Evolutionary conservation across 208 protist genomes (phyloP).

Genomic region (Trypanosoma brucei): DNA sequence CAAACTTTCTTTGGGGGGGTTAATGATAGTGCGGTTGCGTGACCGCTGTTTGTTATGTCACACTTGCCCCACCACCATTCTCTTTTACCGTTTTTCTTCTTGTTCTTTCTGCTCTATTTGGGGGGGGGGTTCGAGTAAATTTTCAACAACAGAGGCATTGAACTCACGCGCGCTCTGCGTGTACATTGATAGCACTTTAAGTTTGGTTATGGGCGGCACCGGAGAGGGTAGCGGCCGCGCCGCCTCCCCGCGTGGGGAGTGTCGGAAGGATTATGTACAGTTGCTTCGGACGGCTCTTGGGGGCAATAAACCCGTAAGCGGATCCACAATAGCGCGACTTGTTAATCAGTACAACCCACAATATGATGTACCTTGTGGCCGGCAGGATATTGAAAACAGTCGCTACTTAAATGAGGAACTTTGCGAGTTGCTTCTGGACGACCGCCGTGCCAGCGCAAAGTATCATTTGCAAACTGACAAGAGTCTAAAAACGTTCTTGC

Average conservation of each 20-base stretch:
- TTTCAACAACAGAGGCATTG: too few relatives aligned
- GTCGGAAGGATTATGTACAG: not conserved
- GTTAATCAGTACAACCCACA: conserved; percentile 45
- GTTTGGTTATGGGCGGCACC: not conserved
- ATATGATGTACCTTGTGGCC: conserved; percentile 38
- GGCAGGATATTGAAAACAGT: conserved; percentile 26
- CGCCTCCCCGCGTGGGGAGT: not conserved
- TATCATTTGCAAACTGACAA: conserved; percentile 37
- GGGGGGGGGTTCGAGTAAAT: too few relatives aligned
- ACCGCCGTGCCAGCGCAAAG: conserved; percentile 31
- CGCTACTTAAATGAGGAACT: conserved; percentile 51
- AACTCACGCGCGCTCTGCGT: too few relatives aligned
- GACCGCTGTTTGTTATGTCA: too few relatives aligned
- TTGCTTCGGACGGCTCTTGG: not conserved
- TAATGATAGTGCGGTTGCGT: too few relatives aligned
- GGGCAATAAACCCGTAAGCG: conserved; percentile 12
- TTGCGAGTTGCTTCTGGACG: conserved; percentile 42
- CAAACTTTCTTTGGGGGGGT: too few relatives aligned
- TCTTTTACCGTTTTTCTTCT: too few relatives aligned
- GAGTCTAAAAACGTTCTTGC: conserved; percentile 18
- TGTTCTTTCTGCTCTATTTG: too few relatives aligned
- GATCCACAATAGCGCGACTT: conserved; percentile 40
- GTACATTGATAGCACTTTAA: too few relatives aligned
- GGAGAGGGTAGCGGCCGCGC: not conserved
- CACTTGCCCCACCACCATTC: too few relatives aligned